Evolutionary conservation across 106 monocot genomes (phyloP), one percentile per base, ranked within the genome.

Genomic region (Dendrobium nobile): DNA sequence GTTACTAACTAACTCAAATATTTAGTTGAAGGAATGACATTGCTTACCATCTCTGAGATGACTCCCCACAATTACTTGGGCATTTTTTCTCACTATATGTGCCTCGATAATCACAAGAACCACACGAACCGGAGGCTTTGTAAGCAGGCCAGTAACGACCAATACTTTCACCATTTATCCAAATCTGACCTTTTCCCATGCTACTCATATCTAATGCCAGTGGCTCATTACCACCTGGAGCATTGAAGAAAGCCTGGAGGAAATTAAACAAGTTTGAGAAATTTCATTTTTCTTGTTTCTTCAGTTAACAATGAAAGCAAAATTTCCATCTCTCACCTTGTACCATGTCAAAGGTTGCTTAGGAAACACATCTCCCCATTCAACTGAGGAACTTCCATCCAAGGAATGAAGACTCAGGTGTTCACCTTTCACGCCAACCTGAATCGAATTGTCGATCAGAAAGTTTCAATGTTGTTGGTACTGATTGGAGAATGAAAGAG

Each of bases 121-220:
- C 55, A 78, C 90, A 90, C 28, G 83, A 82, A 19, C 88, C 85
- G 67, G 31, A 77, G 54, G 88, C 90, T 78, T 80, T 86, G 67
- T 90, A 88, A 28, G 82, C 85, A 77, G 90, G 86, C 87, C 87
- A 90, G 67, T 90, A 84, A 0, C 90, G 87, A 18, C 90, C 90
- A 27, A 90, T 86, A 54, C 85, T 86, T 59, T 79, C 78, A 9
- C 90, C 90, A 70, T 90, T 90, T 54, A 90, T 82, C 90, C 90
- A 90, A 64, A 88, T 77, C 75, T 88, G 86, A 54, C 90, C 90
- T 82, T 90, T 90, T 45, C 86, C 87, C 90, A 90, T 88, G 79
- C 84, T 88, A 5, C 64, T 61, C 90, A 90, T 88, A 70, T 90
- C 90, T 28, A 90, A 78, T 54, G 88, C 88, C 79, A 90, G 79